Percentiles rank a stretch among this genome's conserved stretches.
Conservation (phyloP, 2,329 filamentous ascomycete species). For the Penicillium sp. region DNA sequence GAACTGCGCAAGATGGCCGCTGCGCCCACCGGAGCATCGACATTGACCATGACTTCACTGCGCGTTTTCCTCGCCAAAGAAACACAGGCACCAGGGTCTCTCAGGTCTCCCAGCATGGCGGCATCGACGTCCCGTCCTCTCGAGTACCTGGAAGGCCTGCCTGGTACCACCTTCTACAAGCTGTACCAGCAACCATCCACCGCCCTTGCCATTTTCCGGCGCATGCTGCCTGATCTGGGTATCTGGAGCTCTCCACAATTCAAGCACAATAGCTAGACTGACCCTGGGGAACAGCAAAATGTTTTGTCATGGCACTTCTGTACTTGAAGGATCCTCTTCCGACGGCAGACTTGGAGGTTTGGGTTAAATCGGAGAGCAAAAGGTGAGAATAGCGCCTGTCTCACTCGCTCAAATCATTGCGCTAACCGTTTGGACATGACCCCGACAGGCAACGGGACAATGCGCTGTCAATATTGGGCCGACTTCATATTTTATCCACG, state of each 20-base stretch:
- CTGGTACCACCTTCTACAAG: conserved; percentile 82
- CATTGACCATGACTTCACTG: conserved; percentile 18
- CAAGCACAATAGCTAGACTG: conserved; percentile 8
- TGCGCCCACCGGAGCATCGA: conserved; percentile 31
- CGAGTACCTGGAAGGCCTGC: conserved; percentile 90
- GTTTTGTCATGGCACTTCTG: conserved; percentile 89
- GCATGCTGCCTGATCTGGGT: conserved; percentile 93
- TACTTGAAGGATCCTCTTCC: conserved; percentile 81
- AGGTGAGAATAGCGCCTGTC: conserved; percentile 43
- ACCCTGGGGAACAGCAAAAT: conserved; percentile 65
- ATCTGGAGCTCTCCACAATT: conserved; percentile 30
- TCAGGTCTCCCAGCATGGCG: conserved; percentile 48
- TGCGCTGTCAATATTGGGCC: conserved; percentile 73
- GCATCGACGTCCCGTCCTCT: conserved; percentile 62
- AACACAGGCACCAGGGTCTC: conserved; percentile 26
- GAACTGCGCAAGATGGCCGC: conserved; percentile 32
- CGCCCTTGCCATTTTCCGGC: conserved; percentile 89
- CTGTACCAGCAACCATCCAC: conserved; percentile 96
- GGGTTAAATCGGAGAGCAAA: conserved; percentile 70
- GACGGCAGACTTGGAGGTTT: conserved; percentile 76
- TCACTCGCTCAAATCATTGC: too few relatives aligned
- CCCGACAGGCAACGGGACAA: conserved; percentile 70
- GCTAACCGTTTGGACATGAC: conserved; percentile 1
- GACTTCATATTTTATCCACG: conserved; percentile 80
- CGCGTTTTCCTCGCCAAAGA: conserved; percentile 7